Conservation (phyloP, 257 asterid species). For the Przewalskia tangutica region DNA sequence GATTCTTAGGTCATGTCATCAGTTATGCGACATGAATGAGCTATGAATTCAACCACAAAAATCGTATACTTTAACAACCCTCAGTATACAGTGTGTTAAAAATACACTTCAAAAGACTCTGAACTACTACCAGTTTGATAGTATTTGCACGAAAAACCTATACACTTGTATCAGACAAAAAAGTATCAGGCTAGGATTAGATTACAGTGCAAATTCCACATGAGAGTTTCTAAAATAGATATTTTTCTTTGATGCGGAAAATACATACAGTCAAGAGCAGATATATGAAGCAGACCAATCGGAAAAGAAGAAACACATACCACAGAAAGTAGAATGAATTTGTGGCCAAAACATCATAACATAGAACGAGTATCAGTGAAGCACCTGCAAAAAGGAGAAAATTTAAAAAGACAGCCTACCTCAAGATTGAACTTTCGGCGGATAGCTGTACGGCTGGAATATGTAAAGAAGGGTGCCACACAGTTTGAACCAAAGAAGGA, state of each 20-base stretch:
- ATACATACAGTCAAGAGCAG: not conserved
- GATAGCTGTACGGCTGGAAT: conserved; percentile 70
- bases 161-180: not conserved
- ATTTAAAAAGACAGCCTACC: conserved; percentile 23
- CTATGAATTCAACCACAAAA: not conserved
- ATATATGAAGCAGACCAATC: not conserved
- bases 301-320: not conserved
- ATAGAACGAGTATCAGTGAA: not conserved
- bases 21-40: not conserved
- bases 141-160: not conserved
- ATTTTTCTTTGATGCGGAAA: not conserved
- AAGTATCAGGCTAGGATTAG: not conserved
- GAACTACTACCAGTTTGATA: not conserved
- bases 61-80: not conserved
- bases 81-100: not conserved
- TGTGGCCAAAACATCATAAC: not conserved
- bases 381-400: not conserved
- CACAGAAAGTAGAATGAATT: not conserved
- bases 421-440: conserved; percentile 79
- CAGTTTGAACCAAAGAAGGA: conserved; percentile 65
- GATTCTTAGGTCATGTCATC: not conserved
- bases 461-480: conserved; percentile 85
- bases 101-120: not conserved
- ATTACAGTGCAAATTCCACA: not conserved
- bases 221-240: not conserved